These are phyloP conservation scores for Cyberlindnera euphorbiae DNA, from an alignment of 805 yeast genomes.

Conservation along the genomic window DNA sequence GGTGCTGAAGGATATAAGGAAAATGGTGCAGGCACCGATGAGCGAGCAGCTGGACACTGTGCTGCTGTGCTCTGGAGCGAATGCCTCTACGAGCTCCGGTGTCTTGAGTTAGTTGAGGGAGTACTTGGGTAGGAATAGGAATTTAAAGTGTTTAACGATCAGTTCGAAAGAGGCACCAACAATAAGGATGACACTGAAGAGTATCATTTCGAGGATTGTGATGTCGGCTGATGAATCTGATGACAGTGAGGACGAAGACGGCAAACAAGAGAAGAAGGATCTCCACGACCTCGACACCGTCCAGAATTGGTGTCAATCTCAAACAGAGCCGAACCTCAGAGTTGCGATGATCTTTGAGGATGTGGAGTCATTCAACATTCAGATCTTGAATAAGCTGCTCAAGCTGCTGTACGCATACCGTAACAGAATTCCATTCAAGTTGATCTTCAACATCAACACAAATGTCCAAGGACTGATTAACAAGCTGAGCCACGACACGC, in stretches of 20 bases:
- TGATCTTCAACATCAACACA: constrained; percentile 23
- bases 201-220: constrained; percentile 5
- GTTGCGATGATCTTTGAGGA: constrained; percentile 24
- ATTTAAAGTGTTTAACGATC: constrained; percentile 15
- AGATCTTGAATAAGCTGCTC: constrained; percentile 18
- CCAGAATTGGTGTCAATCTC: constrained; percentile 21
- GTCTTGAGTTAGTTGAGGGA: constrained; percentile 15
- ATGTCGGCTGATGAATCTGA: constrained; percentile 5
- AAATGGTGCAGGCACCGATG: constrained; percentile 6
- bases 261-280: constrained; percentile 15
- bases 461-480: constrained; percentile 15
- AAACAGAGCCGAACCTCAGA: constrained; percentile 10
- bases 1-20: constrained; percentile 12
- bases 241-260: constrained; percentile 15
- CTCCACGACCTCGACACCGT: constrained; percentile 25
- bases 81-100: constrained; percentile 16
- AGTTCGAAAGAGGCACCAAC: constrained; percentile 25
- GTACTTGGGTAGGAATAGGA: constrained; percentile 6
- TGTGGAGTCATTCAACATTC: constrained; percentile 22
- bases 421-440: constrained; percentile 20
- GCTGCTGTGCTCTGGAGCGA: constrained; percentile 20
- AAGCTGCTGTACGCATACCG: constrained; percentile 14
- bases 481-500: constrained; percentile 17
- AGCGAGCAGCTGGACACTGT: constrained; percentile 13
- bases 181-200: constrained; percentile 21